Percentiles rank a stretch among this genome's conserved stretches.
phyloP scores from a whole-genome alignment of 169 alveolate species.

The Plasmodium inui region DNA sequence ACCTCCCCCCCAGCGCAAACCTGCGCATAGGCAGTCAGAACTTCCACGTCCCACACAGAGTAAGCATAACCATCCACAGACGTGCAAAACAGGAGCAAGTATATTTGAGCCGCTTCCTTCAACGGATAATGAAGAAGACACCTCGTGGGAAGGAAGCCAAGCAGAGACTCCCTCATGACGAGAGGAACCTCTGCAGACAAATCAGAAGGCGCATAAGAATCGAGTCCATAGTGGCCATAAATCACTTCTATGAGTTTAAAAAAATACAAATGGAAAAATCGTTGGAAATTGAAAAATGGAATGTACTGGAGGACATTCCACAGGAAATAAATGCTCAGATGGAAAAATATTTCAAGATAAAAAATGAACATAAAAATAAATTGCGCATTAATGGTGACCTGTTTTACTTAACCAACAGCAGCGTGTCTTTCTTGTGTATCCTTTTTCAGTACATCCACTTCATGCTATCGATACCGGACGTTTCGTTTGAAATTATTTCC shows the following conservation, averaged over 20 bases:
- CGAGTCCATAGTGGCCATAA: neutral
- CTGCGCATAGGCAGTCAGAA: neutral
- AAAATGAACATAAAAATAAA: conserved; percentile 16
- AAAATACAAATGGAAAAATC: conserved; percentile 35
- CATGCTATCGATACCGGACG: conserved; percentile 4
- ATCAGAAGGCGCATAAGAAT: neutral
- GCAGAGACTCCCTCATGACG: neutral
- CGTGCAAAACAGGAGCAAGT: neutral
- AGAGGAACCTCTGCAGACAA: neutral
- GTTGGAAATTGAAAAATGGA: conserved; percentile 48
- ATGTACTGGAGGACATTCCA: conserved; percentile 24
- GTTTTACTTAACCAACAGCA: conserved; percentile 33
- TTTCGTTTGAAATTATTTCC: conserved; percentile 13
- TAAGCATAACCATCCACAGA: neutral
- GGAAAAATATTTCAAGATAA: neutral
- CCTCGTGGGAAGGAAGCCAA: neutral
- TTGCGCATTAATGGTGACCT: neutral
- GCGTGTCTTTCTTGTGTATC: conserved; percentile 3
- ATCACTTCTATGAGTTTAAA: conserved; percentile 46
- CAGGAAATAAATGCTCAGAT: conserved; percentile 10
- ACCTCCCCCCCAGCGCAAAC: neutral
- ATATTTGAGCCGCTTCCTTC: neutral
- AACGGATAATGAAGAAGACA: neutral
- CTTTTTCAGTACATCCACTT: conserved; percentile 12
- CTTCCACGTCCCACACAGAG: neutral